These are phyloP conservation scores for Botryotinia calthae DNA, from an alignment of 2,329 filamentous ascomycete genomes.

Conservation along the genomic window DNA sequence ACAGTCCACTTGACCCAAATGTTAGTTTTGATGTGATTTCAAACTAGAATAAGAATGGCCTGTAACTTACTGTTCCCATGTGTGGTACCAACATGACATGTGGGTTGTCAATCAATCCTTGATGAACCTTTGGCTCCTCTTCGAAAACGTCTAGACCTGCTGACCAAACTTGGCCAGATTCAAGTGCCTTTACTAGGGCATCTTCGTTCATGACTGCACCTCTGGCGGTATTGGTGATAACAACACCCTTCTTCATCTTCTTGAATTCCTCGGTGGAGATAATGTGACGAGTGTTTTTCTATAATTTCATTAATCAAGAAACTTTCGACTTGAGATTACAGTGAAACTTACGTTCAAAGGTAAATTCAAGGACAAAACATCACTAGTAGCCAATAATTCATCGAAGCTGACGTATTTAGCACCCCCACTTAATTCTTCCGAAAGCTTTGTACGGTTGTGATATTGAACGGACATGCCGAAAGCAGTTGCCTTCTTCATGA, in stretches of 20 bases:
- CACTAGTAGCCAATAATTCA: conserved; percentile 64
- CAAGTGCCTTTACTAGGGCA: conserved; percentile 71
- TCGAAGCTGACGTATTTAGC: conserved; percentile 73
- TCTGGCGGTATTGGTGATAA: conserved; percentile 80
- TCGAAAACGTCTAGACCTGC: conserved; percentile 81
- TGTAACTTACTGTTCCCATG: conserved; percentile 62
- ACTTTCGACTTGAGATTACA: neutral
- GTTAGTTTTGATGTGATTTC: neutral
- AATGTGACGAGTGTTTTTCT: conserved; percentile 68
- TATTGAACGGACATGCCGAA: conserved; percentile 78
- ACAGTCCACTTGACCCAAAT: conserved; percentile 56
- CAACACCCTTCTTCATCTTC: conserved; percentile 73
- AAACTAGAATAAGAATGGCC: no score
- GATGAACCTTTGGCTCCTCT: conserved; percentile 73
- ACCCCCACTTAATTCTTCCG: conserved; percentile 51
- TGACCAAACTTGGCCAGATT: conserved; percentile 65
- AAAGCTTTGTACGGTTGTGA: conserved; percentile 65
- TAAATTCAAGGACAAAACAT: conserved; percentile 77
- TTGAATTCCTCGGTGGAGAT: conserved; percentile 69
- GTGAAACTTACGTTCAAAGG: conserved; percentile 69
- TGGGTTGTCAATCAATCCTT: conserved; percentile 66
- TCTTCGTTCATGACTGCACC: conserved; percentile 80
- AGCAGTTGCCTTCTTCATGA: conserved; percentile 69
- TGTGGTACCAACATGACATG: conserved; percentile 76
- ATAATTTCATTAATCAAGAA: neutral